phyloP scores from a whole-genome alignment of 768 basidiomycete species.

The Boletellus emodensis region DNA sequence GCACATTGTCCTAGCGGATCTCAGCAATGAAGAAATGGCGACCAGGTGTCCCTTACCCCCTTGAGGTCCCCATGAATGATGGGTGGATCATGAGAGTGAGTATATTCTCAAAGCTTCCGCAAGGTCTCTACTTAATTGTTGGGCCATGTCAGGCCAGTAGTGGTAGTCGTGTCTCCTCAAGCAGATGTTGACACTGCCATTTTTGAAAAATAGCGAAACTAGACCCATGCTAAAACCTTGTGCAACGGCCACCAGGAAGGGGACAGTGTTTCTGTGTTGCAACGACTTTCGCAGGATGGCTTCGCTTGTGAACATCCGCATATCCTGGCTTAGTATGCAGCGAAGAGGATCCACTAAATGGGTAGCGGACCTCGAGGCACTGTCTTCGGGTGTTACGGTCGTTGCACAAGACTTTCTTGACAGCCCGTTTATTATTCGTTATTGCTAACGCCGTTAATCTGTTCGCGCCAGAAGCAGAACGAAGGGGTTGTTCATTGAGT shows the following conservation, averaged over 20 bases:
- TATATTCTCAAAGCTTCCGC: constrained; percentile 21
- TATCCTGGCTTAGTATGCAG: not conserved
- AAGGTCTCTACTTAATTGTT: constrained; percentile 11
- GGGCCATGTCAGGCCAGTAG: constrained; percentile 8
- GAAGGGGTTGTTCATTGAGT: not conserved
- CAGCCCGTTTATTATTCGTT: constrained; percentile 11
- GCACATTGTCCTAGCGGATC: constrained; percentile 19
- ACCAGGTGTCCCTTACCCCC: constrained; percentile 20
- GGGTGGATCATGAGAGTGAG: constrained; percentile 23
- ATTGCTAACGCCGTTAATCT: constrained; percentile 19
- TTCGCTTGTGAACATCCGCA: constrained; percentile 24
- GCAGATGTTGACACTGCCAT: constrained; percentile 16
- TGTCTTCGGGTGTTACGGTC: not conserved
- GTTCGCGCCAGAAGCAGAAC: constrained; percentile 11
- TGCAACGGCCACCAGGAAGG: constrained; percentile 19
- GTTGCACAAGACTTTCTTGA: constrained; percentile 23
- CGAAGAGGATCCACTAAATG: not conserved
- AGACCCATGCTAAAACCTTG: constrained; percentile 17
- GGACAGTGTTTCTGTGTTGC: constrained; percentile 25
- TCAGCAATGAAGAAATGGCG: not conserved
- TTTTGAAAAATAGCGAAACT: constrained; percentile 22
- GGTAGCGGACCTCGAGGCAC: constrained; percentile 11
- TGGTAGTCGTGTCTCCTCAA: not conserved
- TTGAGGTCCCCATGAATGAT: constrained; percentile 43
- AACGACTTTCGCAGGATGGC: constrained; percentile 29